Percentiles rank a stretch among this genome's conserved stretches.
Evolutionary conservation across 192 early-diverging fungal genomes (phyloP).

Genomic region (Coemansia sp.): DNA sequence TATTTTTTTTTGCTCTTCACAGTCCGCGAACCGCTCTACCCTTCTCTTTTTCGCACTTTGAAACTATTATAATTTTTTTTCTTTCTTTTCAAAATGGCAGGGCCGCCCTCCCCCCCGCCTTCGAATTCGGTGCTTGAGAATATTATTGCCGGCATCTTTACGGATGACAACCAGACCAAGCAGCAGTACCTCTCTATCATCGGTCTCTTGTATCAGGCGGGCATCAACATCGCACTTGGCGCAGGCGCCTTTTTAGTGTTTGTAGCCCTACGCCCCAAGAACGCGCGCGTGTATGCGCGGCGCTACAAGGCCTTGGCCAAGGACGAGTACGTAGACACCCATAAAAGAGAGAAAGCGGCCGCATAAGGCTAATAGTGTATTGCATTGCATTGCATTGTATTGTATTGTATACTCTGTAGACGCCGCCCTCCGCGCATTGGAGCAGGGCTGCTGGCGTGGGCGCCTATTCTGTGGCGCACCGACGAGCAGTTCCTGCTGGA

Average conservation of each 20-base stretch:
- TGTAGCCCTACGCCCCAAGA: slow-evolving; percentile 58
- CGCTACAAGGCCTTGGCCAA: slow-evolving; percentile 53
- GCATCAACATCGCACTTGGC: slow-evolving; percentile 59
- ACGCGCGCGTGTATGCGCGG: slow-evolving; percentile 54
- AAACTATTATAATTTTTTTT: neutral
- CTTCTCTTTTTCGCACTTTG: neutral
- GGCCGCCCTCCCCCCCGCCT: neutral
- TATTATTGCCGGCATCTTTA: slow-evolving; percentile 49
- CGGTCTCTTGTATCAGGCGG: slow-evolving; percentile 61
- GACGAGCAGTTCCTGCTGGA: slow-evolving; percentile 61
- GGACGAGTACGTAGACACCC: slow-evolving; percentile 21
- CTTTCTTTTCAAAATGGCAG: slow-evolving; percentile 1
- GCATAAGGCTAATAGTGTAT: neutral
- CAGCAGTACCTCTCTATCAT: slow-evolving; percentile 52
- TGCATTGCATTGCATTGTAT: too few species aligned
- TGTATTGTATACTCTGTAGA: slow-evolving; percentile 50
- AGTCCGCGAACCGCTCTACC: too few species aligned
- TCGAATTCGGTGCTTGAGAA: slow-evolving; percentile 32
- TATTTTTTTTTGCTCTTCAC: neutral
- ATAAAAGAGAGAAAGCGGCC: neutral
- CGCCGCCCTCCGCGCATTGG: slow-evolving; percentile 66
- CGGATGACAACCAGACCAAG: slow-evolving; percentile 40
- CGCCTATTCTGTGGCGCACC: slow-evolving; percentile 56
- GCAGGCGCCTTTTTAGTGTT: slow-evolving; percentile 58
- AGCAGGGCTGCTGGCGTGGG: slow-evolving; percentile 65